Evolutionary conservation across 768 basidiomycete genomes (phyloP), one percentile per base, ranked within the genome.

Genomic region (Leccinum imitatum): DNA sequence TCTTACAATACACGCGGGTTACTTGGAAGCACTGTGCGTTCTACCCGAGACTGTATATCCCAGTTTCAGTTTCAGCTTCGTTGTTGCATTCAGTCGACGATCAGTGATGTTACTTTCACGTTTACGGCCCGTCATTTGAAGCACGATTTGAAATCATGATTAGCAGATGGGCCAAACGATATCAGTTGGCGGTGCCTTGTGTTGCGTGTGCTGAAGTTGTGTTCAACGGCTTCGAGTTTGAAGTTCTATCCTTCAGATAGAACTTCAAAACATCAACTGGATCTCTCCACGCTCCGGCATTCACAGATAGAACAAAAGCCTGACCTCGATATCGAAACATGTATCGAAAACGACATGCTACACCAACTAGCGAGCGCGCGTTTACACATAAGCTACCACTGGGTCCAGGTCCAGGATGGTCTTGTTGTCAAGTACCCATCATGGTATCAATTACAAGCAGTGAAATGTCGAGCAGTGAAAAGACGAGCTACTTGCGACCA

Each of bases 401-500:
- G 33, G 13, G 33, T 35, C 33, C 13, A 35, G 2, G 33, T 17
- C 39, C 17, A 41, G 6, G 15, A 7, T 17, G 17, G 17, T 41
- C 39, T n/a, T 44, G n/a, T 44, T 44, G 47, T 21, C 25, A n/a
- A 25, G 27, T 35, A 21, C 19, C 21, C 44, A 15, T 48, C 23
- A 0, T 11, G 21, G 57, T 59, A 31, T 30, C 35, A 23, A 31
- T 50, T 33, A 31, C 58, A 19, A 31, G 57, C 6, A 11, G 13
- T 27, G 23, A 39, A 19, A 53, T 33, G 11, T 58, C 58, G 19
- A 23, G 57, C 6, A 11, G 13, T 25, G 23, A 39, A 19, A 53
- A 50, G 48, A 35, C 50, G 41, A 53, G 53, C 39, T 62, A 30
- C 50, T 46, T 48, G 54, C 59, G 67, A 17, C 75, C 79, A 41